phyloP scores from a whole-genome alignment of 208 protist genomes.

The Porcisia hertigi region DNA sequence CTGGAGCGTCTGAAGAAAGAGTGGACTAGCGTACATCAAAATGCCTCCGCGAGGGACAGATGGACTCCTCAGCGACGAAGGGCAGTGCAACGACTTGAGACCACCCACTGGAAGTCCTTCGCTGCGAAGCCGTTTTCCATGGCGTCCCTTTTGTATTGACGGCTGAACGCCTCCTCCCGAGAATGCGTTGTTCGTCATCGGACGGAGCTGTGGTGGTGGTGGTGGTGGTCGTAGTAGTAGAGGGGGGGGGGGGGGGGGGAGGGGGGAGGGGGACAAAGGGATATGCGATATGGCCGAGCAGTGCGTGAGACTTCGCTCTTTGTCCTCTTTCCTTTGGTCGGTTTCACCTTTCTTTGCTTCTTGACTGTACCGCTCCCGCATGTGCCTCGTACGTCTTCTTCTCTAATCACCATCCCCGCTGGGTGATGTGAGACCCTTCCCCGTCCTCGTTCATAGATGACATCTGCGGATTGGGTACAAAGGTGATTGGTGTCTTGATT shows the following conservation, averaged over 20 bases:
- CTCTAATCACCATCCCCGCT: neutral
- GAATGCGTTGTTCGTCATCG: neutral
- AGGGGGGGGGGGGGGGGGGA: neutral
- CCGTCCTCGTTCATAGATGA: neutral
- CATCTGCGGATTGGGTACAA: neutral
- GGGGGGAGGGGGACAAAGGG: neutral
- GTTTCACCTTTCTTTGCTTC: too few relatives aligned
- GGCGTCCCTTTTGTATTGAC: neutral
- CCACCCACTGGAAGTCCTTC: slow-evolving; percentile 16
- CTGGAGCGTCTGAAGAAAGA: neutral
- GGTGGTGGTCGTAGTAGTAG: neutral
- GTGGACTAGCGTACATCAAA: slow-evolving; percentile 11
- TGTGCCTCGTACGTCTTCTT: neutral
- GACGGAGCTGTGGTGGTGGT: too few relatives aligned
- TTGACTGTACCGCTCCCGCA: neutral
- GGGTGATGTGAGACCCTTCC: neutral
- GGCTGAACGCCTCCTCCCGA: neutral
- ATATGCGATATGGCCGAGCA: neutral
- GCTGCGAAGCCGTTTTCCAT: neutral
- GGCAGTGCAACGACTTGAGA: neutral
- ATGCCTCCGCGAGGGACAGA: neutral
- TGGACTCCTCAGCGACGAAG: neutral
- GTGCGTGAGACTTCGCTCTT: neutral
- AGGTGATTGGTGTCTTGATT: neutral
- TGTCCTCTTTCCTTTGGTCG: neutral